Base-by-base conservation (phyloP, 2,329 filamentous ascomycete species). In the Penicillium hordei region DNA sequence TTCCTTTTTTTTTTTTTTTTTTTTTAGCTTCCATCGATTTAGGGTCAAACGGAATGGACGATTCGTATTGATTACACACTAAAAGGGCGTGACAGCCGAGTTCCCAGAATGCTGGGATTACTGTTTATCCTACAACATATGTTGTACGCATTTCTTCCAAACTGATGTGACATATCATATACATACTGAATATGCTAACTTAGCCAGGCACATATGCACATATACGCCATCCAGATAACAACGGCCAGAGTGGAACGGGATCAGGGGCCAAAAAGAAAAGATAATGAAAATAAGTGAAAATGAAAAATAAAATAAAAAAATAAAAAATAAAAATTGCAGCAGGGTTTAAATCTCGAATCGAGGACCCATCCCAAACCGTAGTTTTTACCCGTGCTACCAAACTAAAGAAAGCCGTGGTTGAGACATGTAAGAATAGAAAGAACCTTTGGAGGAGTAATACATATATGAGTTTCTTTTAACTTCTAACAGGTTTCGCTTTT, bases 321-420 rank as follows among this genome's bases (percentile, higher is more conserved):
- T 33, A 10, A 29, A 21, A 17, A 50, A 27, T 25, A 31, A 52
- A 58, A 60, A 55, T 39, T 36, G 36, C 9, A 44, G n/a, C 27
- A 48, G 43, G 44, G 27, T 19, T 36, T 12, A 49, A 39, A 31
- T 36, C 46, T 58, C 40, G 44, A 46, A 58, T 52, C 45, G 56
- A 50, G 45, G 62, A 61, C 51, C 64, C 57, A 58, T 61, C 43
- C 34, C 25, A 33, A 55, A 59, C 64, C 61, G 42, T 58, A 61
- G 61, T 59, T 64, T 33, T 27, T 59, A 65, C 59, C 62, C 60
- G 62, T 61, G 17, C 19, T 38, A 44, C 46, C 36, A 51, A 31
- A 27, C 23, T 8, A 31, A 40, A 40, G 23, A 33, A 50, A 29
- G 34, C n/a, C 29, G 5, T 27, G 33, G 25, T 50, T 55, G 46